Conservation (phyloP, 768 basidiomycete genomes). For the Naganishia vishniacii region DNA sequence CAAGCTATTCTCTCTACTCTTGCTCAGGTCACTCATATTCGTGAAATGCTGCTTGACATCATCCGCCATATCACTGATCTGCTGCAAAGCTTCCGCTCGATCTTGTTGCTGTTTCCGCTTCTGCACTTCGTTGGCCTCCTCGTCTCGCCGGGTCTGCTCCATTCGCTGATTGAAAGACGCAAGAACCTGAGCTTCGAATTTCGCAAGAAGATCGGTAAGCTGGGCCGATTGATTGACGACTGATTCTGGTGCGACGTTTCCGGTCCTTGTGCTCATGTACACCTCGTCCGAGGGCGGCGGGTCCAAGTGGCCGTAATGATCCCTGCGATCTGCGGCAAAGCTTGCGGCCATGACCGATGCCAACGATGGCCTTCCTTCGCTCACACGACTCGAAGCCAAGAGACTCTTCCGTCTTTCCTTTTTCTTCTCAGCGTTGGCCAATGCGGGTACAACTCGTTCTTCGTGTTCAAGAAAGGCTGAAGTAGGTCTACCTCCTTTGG, state of each 20-base stretch:
- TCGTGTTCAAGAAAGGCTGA: conserved; percentile 17
- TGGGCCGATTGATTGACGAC: not conserved
- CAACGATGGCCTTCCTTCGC: not conserved
- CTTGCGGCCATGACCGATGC: not conserved
- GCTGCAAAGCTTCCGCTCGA: not conserved
- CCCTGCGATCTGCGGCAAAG: too few species aligned
- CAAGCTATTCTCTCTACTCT: not conserved
- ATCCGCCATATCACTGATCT: conserved; percentile 5
- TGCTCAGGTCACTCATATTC: too few species aligned
- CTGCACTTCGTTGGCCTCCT: not conserved
- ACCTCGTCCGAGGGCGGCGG: too few species aligned
- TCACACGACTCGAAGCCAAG: not conserved
- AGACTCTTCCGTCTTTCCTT: not conserved
- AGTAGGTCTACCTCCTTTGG: not conserved
- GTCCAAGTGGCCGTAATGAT: too few species aligned
- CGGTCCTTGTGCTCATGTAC: too few species aligned
- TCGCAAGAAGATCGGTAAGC: not conserved
- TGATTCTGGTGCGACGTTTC: too few species aligned
- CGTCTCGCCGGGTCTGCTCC: not conserved
- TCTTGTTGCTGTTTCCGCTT: not conserved
- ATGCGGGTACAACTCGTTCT: conserved; percentile 13
- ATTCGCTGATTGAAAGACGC: not conserved
- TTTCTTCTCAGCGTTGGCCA: conserved; percentile 13
- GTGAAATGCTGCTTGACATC: not conserved
- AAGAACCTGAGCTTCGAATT: not conserved